A percentile compares a stretch with the other conserved stretches of the same genome.
Conservation (phyloP, 306 rosid genomes). For the apple (Malus domestica) region DNA sequence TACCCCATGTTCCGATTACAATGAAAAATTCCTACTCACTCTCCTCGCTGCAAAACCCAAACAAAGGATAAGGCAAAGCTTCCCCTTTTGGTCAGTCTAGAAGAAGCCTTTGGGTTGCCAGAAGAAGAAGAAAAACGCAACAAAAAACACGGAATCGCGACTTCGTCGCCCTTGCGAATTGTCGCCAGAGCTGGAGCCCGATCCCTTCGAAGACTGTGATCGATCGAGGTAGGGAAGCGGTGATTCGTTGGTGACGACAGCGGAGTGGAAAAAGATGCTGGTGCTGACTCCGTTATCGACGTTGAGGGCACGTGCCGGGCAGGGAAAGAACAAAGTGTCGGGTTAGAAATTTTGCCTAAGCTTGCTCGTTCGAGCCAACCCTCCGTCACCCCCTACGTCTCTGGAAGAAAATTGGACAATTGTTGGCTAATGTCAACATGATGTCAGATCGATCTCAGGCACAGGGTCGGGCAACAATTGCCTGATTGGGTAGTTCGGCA, state of each 20-base stretch:
- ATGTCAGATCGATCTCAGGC: no score
- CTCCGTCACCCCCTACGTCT: neutral
- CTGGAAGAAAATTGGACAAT: no score
- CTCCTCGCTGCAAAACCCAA: neutral
- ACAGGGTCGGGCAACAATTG: no score
- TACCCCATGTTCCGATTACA: no score
- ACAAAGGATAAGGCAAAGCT: constrained; percentile 29
- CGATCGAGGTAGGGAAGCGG: constrained; percentile 52
- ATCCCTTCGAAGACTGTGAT: constrained; percentile 9
- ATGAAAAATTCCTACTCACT: no score
- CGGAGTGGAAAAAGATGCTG: constrained; percentile 14
- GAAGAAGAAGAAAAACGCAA: neutral
- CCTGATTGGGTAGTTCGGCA: no score
- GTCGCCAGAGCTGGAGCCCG: constrained; percentile 46
- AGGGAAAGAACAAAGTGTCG: constrained; percentile 35
- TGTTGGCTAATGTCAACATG: no score
- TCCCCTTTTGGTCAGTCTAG: constrained; percentile 1
- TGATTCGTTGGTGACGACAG: constrained; percentile 46
- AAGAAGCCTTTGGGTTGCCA: constrained; percentile 17
- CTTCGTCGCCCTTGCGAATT: constrained; percentile 61
- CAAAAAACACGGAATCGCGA: constrained; percentile 14
- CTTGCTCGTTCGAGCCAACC: constrained; percentile 76
- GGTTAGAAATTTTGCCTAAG: constrained; percentile 71
- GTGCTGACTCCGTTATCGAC: constrained; percentile 27
- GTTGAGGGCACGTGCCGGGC: constrained; percentile 38